Base-by-base conservation (phyloP, 495 filamentous ascomycete species). In the Aspergillus leporis region DNA sequence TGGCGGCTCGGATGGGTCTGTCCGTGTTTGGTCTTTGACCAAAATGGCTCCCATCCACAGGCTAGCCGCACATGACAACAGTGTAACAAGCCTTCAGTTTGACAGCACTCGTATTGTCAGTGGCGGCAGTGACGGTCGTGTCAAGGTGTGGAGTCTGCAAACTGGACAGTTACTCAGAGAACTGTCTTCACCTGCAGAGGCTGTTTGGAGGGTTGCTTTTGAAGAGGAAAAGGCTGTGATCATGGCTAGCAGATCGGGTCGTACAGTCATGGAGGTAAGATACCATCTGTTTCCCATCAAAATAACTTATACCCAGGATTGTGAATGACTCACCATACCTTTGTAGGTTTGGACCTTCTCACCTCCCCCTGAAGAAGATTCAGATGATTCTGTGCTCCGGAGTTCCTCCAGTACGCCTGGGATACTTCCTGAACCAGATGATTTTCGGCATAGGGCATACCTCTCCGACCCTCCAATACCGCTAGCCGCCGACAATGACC, bases 171-270 rank as follows among this genome's bases (percentile, higher is more conserved):
- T 96, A n/a, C 87, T 98, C 22, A 86, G 94, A 28, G 94, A 98
- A 74, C 83, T 98, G 12, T 91, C 91, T 8, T 82, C 87, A 16
- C 92, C 92, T 12, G 91, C 93, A 1, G 92, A 98, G 64, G 92
- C 92, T 9, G 94, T 98, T 3, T 98, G 94, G 94, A 82, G 95
- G 51, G 94, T 98, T 28, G 95, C 94, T 1, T 98, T 98, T 70
- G 94, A 98, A 70, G 93, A 96, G 51, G 95, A 98, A 74, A 97
- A 97, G 68, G 93, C 92, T 53, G 92, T 98, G 18, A 92, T 97
- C 38, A 92, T 98, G 84, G 93, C 94, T 3, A 87, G 87, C 63
- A 83, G 94, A 57, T 83, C 83, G 25, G 84, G 84, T 48, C 83
- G 90, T 55, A 98, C 95, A 1, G 88, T 97, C 55, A 98, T 98